Evolutionary conservation across 192 early-diverging fungal species (phyloP).

Genomic region (Endogone sp.): DNA sequence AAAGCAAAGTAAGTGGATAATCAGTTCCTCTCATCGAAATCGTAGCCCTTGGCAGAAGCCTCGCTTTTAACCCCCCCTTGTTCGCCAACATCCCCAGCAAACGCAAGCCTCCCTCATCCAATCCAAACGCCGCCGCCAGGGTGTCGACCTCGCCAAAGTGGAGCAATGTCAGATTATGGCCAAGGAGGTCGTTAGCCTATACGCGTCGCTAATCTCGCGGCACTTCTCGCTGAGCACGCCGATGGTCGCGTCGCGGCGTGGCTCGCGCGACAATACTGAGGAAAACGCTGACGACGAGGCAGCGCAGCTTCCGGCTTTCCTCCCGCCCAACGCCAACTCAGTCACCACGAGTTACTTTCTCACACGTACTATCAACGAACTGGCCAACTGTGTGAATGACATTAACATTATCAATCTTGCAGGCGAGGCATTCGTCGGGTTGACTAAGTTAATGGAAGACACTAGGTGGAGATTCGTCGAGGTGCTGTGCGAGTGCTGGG

Average conservation of each 20-base stretch:
- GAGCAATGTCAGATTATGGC: conserved; percentile 65
- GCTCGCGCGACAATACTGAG: background rate
- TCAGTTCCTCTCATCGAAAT: background rate
- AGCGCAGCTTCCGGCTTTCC: conserved; percentile 10
- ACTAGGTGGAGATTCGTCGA: conserved; percentile 73
- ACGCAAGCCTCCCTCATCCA: background rate
- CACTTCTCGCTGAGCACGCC: conserved; percentile 35
- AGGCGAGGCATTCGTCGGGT: conserved; percentile 60
- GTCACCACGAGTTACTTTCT: conserved; percentile 71
- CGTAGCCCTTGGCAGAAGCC: background rate
- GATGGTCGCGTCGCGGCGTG: background rate
- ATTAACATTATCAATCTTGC: conserved; percentile 70
- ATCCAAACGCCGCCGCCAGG: conserved; percentile 26
- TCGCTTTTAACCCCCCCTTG: background rate
- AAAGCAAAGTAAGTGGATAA: conserved; percentile 30
- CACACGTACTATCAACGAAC: conserved; percentile 65
- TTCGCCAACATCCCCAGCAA: background rate
- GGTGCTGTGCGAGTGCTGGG: conserved; percentile 72
- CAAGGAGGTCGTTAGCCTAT: conserved; percentile 56
- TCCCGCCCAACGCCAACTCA: conserved; percentile 54
- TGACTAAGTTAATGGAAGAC: conserved; percentile 67
- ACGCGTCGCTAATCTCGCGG: conserved; percentile 48
- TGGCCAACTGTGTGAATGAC: conserved; percentile 77
- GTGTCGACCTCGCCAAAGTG: conserved; percentile 57
- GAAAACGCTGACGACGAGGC: background rate